Percentiles rank a stretch among this genome's conserved stretches.
These are phyloP conservation scores for Globisporangium takayamanum DNA, from an alignment of 352 stramenopile species.

Conservation along the genomic window DNA sequence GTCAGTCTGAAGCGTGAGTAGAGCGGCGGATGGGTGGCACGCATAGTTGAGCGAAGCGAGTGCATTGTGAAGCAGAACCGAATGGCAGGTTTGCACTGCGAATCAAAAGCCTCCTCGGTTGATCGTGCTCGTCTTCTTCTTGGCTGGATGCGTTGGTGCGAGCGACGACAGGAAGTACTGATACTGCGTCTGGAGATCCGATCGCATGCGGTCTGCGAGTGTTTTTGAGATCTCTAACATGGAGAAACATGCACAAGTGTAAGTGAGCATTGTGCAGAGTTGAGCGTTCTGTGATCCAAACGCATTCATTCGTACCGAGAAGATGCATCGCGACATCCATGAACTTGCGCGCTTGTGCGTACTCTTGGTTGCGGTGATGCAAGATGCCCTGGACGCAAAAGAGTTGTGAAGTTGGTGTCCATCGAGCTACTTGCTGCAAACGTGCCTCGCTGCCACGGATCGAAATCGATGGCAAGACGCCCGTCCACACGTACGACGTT, in stretches of 20 bases:
- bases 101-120: not conserved
- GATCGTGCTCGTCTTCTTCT: not conserved
- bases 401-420: no score
- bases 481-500: conserved; percentile 44
- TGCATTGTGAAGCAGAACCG: not conserved
- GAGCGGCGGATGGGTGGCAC: not conserved
- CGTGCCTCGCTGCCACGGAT: not conserved
- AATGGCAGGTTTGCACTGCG: not conserved
- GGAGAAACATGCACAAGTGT: not conserved
- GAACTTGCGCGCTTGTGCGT: conserved; percentile 27
- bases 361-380: conserved; percentile 25
- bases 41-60: not conserved
- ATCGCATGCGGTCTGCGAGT: conserved; percentile 23
- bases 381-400: conserved; percentile 25
- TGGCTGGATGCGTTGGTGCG: conserved; percentile 5
- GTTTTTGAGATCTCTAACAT: conserved; percentile 24
- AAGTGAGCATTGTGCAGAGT: not conserved
- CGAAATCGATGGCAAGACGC: not conserved
- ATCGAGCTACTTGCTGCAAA: no score
- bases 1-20: conserved; percentile 47
- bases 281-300: not conserved
- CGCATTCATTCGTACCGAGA: conserved; percentile 20
- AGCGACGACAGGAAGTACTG: conserved; percentile 21
- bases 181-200: conserved; percentile 36
- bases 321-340: conserved; percentile 37